Conservation (phyloP, 495 filamentous ascomycete species). For the Penicilliopsis zonata region DNA sequence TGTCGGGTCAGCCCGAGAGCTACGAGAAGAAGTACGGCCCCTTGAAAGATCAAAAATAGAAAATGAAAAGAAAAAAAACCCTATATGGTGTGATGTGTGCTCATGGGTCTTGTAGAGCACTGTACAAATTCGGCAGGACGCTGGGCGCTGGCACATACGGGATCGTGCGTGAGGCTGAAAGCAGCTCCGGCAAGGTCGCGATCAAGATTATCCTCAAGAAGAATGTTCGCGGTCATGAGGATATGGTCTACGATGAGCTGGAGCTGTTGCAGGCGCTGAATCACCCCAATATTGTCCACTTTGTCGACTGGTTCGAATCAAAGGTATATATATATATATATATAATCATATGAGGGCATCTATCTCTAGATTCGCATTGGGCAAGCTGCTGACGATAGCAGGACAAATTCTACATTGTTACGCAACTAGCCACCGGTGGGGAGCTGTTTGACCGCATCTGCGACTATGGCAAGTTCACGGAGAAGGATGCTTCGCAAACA, state of each 20-base stretch:
- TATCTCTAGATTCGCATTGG: background rate
- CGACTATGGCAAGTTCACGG: slow-evolving; percentile 95
- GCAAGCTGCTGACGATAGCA: slow-evolving; percentile 21
- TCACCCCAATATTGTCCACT: slow-evolving; percentile 94
- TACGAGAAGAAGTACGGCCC: slow-evolving; percentile 90
- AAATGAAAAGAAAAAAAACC: too few species aligned
- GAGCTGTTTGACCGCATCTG: slow-evolving; percentile 98
- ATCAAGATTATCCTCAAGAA: slow-evolving; percentile 99
- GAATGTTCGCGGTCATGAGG: slow-evolving; percentile 95
- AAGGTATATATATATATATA: slow-evolving; percentile 31
- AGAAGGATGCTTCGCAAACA: slow-evolving; percentile 95
- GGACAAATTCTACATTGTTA: slow-evolving; percentile 99
- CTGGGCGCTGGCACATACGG: slow-evolving; percentile 96
- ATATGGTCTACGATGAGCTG: slow-evolving; percentile 97
- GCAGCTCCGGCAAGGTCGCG: slow-evolving; percentile 71
- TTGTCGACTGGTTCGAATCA: slow-evolving; percentile 99
- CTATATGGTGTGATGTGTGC: background rate
- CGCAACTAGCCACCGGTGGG: slow-evolving; percentile 88
- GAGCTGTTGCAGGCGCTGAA: slow-evolving; percentile 79
- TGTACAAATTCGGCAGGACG: slow-evolving; percentile 86
- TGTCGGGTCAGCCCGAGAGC: slow-evolving; percentile 92
- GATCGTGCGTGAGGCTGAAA: slow-evolving; percentile 89
- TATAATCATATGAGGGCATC: background rate
- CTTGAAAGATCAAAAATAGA: too few species aligned
- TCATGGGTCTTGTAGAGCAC: slow-evolving; percentile 40